A percentile compares a stretch with the other conserved stretches of the same genome.
These are phyloP conservation scores for Jimgerdemannia lactiflua DNA, from an alignment of 192 early-diverging fungal species.

Conservation along the genomic window DNA sequence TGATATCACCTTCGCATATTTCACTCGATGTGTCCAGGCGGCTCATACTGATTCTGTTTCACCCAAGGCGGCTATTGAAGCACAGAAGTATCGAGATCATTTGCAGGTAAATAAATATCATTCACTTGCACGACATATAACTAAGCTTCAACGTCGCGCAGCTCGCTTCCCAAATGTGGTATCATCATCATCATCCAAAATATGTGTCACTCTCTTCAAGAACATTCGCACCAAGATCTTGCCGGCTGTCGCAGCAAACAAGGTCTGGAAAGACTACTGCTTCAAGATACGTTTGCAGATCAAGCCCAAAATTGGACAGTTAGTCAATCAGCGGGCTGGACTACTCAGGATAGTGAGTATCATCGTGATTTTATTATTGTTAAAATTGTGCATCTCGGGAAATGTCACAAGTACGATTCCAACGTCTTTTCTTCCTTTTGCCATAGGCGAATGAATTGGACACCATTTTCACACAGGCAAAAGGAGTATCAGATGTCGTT, in stretches of 20 bases:
- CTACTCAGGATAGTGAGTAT: conserved; percentile 43
- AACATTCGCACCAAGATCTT: conserved; percentile 34
- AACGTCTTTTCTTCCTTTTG: too few relatives aligned
- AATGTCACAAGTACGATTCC: too few relatives aligned
- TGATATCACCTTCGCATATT: too few relatives aligned
- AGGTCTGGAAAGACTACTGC: conserved; percentile 19
- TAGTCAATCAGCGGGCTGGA: conserved; percentile 33
- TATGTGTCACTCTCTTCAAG: conserved; percentile 2
- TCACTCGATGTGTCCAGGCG: too few relatives aligned
- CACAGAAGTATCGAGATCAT: conserved; percentile 16
- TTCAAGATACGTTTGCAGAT: conserved; percentile 26
- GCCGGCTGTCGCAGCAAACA: conserved; percentile 30
- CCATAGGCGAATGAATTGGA: conserved; percentile 19
- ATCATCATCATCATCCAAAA: too few relatives aligned
- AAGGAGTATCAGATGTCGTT: conserved; percentile 16
- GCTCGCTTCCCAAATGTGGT: too few relatives aligned
- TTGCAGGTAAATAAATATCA: conserved; percentile 13
- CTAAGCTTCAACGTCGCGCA: background rate
- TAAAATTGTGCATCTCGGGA: background rate
- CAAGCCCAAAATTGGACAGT: conserved; percentile 39
- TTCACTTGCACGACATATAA: background rate
- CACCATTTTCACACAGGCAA: conserved; percentile 11
- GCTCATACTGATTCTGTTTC: too few relatives aligned
- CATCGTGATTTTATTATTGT: background rate
- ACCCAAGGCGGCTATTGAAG: conserved; percentile 22